Base-by-base conservation (phyloP, 2,329 filamentous ascomycete genomes). In the Zopfia rhizophila region DNA sequence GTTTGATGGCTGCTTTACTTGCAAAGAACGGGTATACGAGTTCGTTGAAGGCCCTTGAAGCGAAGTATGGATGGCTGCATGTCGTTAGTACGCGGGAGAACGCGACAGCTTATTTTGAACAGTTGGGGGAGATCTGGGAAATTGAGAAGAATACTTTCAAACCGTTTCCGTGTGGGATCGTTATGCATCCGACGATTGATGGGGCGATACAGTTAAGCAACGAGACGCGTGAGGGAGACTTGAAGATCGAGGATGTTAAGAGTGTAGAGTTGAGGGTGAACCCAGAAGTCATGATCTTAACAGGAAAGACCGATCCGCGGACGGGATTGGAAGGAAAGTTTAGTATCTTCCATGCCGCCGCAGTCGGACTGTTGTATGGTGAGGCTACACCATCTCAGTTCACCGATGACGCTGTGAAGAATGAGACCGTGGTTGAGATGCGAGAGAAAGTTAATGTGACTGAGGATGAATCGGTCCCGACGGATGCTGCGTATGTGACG, bases 121-220 rank as follows among this genome's bases (percentile, higher is more conserved):
- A 68, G 13, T 51, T 76, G 10, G 65, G 68, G 2, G 45, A 53
- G 24, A 57, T 53, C n/a, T 83, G 80, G 80, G 79, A 83, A 66
- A 76, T 79, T 7, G 68, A 75, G 55, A 73, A 74, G 51, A 83
- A 83, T 50, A 75, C 77, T 1, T 83, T 82, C 66, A 83, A 83
- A 58, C 81, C 80, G 0, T 83, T 79, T 48, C 80, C 81, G 0
- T 83, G 80, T 58, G 81, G 80, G 1, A 82, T 83, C 48, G 78
- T 83, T 0, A 78, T 82, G 51, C 81, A 83, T 59, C 79, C 80
- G 1, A 70, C 76, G 3, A 83, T 83, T 44, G 80, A 83, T 58
- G 79, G 66, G 2, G 78, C 75, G 48, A 75, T 77, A 11, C 76
- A 79, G 53, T 54, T 82, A 11, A 73, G 77, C 53, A 56, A 66